Conservation (phyloP, 2,329 filamentous ascomycete species). For the Paecilomyces formosus region DNA sequence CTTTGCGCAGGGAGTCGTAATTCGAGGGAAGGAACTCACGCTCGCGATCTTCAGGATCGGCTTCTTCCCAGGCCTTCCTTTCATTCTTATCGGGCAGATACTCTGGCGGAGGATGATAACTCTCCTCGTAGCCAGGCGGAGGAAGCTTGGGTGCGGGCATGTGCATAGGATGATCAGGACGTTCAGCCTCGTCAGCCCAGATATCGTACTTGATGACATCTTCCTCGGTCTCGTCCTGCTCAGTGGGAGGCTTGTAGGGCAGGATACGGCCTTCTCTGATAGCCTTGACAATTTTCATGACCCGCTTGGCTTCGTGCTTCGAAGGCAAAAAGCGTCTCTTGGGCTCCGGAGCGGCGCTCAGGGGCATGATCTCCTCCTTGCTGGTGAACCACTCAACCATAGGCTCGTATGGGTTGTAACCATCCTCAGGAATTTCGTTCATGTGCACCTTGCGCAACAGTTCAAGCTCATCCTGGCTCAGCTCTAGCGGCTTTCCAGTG, state of each 20-base stretch:
- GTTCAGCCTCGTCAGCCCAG: constrained; percentile 85
- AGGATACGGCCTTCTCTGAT: constrained; percentile 91
- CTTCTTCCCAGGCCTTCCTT: constrained; percentile 73
- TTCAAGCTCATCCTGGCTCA: constrained; percentile 82
- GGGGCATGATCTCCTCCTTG: constrained; percentile 84
- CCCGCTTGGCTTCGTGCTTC: constrained; percentile 90
- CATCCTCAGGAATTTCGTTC: constrained; percentile 79
- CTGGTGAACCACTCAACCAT: constrained; percentile 92
- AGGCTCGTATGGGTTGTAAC: constrained; percentile 89
- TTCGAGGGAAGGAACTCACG: constrained; percentile 80
- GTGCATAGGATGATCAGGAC: constrained; percentile 83
- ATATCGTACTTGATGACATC: constrained; percentile 75
- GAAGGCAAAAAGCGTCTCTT: constrained; percentile 94
- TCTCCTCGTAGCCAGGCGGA: constrained; percentile 89
- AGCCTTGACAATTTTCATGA: constrained; percentile 95
- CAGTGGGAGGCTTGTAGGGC: constrained; percentile 73
- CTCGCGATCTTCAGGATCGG: constrained; percentile 83
- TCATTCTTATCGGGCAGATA: constrained; percentile 85
- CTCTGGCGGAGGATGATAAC: constrained; percentile 91
- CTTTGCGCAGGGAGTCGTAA: constrained; percentile 77
- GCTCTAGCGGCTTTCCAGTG: constrained; percentile 84
- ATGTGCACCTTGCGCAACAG: constrained; percentile 81
- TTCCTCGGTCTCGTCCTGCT: constrained; percentile 65
- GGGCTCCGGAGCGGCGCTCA: constrained; percentile 89
- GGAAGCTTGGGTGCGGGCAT: constrained; percentile 89